Evolutionary conservation across 768 basidiomycete genomes (phyloP).

Genomic region (Suillus discolor): DNA sequence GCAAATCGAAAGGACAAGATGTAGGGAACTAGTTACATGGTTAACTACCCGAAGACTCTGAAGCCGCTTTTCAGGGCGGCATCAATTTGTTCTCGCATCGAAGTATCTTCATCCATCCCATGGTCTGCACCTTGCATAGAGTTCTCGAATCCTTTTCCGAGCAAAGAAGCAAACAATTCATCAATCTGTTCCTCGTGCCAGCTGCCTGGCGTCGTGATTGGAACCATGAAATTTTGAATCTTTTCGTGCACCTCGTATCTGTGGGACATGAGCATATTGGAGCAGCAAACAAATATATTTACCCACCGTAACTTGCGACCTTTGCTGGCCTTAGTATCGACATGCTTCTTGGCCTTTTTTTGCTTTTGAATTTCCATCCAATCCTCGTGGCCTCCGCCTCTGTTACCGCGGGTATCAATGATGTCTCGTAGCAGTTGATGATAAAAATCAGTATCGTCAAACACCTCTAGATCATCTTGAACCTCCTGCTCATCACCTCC

Average conservation of each 20-base stretch:
- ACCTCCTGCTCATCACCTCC: constrained; percentile 35
- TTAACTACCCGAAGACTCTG: constrained; percentile 57
- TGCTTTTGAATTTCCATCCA: constrained; percentile 70
- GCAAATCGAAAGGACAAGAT: background rate
- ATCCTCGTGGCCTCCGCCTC: constrained; percentile 51
- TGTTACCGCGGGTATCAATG: constrained; percentile 66
- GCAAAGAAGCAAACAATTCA: constrained; percentile 86
- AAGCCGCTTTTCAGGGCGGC: constrained; percentile 48
- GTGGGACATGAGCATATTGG: constrained; percentile 11
- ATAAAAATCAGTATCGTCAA: constrained; percentile 94
- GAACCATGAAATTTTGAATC: constrained; percentile 96
- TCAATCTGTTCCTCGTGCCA: constrained; percentile 99
- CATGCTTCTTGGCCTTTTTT: constrained; percentile 78
- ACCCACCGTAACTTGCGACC: constrained; percentile 86
- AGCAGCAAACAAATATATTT: background rate
- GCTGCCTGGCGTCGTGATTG: constrained; percentile 60
- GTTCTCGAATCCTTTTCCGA: constrained; percentile 72
- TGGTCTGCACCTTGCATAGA: constrained; percentile 28
- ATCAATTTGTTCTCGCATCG: constrained; percentile 33
- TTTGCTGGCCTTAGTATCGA: constrained; percentile 96
- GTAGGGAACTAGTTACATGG: constrained; percentile 2
- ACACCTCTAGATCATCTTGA: constrained; percentile 51
- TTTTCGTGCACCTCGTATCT: constrained; percentile 96
- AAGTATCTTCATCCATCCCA: constrained; percentile 25
- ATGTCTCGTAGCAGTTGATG: constrained; percentile 90